These are phyloP conservation scores for Chamaecrista fasciculata DNA, from an alignment of 306 rosid species.

Conservation along the genomic window DNA sequence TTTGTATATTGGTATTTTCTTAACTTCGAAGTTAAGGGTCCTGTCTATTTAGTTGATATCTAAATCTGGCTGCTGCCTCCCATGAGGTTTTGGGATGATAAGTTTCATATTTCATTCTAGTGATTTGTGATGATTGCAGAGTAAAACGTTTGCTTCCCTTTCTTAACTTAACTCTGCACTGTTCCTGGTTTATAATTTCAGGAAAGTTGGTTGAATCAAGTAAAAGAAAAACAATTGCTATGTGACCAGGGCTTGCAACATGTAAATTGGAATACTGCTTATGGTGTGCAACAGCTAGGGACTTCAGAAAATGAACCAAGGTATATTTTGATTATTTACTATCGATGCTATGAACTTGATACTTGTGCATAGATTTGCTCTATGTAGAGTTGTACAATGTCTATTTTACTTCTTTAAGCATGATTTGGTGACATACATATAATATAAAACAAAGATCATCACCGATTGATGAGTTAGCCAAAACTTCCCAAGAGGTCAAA, in stretches of 20 bases:
- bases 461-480: background rate
- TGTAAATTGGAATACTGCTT: slow-evolving; percentile 40
- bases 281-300: slow-evolving; percentile 50
- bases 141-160: slow-evolving; percentile 10
- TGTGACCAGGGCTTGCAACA: slow-evolving; percentile 79
- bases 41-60: background rate
- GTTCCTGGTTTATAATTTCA: slow-evolving; percentile 44
- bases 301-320: slow-evolving; percentile 53
- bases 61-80: background rate
- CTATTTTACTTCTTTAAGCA: background rate
- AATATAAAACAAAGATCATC: background rate
- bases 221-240: slow-evolving; percentile 77
- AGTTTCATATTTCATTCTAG: slow-evolving; percentile 6
- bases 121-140: background rate
- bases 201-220: slow-evolving; percentile 93
- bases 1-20: background rate
- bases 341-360: slow-evolving; percentile 3
- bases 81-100: background rate
- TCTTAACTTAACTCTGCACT: slow-evolving; percentile 16
- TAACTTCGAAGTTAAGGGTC: slow-evolving; percentile 8
- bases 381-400: background rate
- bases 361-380: background rate
- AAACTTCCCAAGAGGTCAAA: background rate
- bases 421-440: background rate
- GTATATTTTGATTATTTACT: slow-evolving; percentile 36